Evolutionary conservation across 495 filamentous ascomycete species (phyloP), one percentile per base, ranked within the genome.

Genomic region (Parachaetomium inaequale): DNA sequence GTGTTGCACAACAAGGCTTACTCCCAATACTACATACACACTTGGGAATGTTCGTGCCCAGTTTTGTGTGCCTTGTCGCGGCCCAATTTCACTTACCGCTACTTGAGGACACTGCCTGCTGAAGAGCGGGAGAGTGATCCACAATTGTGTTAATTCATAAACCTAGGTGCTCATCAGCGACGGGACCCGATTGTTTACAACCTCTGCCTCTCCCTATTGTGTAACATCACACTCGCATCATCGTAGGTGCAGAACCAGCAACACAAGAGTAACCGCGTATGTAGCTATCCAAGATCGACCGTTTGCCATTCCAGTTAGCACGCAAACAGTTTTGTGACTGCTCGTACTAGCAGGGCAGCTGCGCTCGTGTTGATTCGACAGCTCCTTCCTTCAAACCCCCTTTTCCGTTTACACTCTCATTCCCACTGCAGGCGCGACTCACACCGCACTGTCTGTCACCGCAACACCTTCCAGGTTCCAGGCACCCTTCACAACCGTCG

Each of bases 11-110:
- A 26, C 47, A 11, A 31, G 26, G 47, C 50, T 53, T 36, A 21
- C 31, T 36, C 11, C 8, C n/a, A 53, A 0, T 23, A 14, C 31
- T 53, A 12, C 6, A 7, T 51, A 23, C 28, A 51, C 45, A 28
- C 47, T 21, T 36, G 31, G 17, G 11, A 17, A 42, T 26, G 8
- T 40, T 19, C 5, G 17, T 19, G 8, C 31, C 36, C 25, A 29
- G 25, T 25, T 25, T n/a, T 42, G 5, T 55, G 14, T 56, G 36
- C 36, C 53, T 56, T 42, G 52, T 55, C 12, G 38, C 53, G 31
- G 53, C 38, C 38, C 53, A 56, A 56, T 19, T 42, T 56, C 32
- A 43, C 53, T 31, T 23, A 40, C 21, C 34, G n/a, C 50, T 34
- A 34, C 31, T 32, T 55, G 19, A 32, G 14, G 4, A 25, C 34